Evolutionary conservation across 202 grass and related monocot species (phyloP), one percentile per base, ranked within the genome.

Genomic region (Bolboschoenoplectus hybrid): DNA sequence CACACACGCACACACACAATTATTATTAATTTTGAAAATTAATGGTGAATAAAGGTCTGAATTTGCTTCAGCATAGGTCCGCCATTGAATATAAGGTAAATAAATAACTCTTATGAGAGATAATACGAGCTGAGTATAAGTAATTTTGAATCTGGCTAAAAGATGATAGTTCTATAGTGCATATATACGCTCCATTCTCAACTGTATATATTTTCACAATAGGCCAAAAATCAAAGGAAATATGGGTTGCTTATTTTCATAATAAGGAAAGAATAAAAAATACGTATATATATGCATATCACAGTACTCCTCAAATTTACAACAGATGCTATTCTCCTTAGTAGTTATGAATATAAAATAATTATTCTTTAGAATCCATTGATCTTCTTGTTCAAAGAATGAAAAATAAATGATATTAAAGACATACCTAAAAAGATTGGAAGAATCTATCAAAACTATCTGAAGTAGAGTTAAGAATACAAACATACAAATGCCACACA

Each of bases 401-500:
- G 47, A 35, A 47, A 73, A 49, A 53, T 53, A 35, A 52, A 10
- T 40, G 17, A 57, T 40, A 60, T 79, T 57, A 58, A 35, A n/a
- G 74, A 39, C 44, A 40, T 43, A 13, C 14, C 36, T 41, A 61
- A 80, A 80, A 26, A 26, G 26, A 26, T 26, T 26, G 26, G 53
- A 61, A 3, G 16, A 44, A 80, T 80, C 75, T 80, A 60, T 58
- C 3, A 61, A 10, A 80, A 80, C 75, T 80, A 80, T n/a, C 53
- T 80, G 51, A 80, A 80, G 3, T 3, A 43, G 53, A 57, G 75
- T 80, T 34, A 80, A 13, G 20, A 36, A 80, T 80, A 80, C 75
- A 74, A 74, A 71, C 20, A 60, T 61, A 80, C 52, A 80, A 41
- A n/a, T 60, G 16, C 35, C 75, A 80, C 52, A 80, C 52, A 80